phyloP scores from a whole-genome alignment of 306 rosid genomes.

The Gynostemma pentaphyllum region DNA sequence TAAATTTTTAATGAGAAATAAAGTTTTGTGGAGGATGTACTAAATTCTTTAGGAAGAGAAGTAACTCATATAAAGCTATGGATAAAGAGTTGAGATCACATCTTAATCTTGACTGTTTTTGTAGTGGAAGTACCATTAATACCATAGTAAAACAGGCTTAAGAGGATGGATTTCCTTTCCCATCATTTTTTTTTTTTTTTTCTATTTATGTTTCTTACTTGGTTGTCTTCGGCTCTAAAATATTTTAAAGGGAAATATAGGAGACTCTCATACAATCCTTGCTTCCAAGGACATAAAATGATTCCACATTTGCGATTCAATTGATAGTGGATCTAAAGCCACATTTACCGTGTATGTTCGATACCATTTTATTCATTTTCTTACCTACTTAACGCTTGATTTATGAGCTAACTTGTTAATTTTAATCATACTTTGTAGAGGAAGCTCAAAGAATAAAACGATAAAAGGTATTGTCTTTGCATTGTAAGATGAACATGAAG shows the following conservation, averaged over 20 bases:
- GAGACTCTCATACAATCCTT: too few relatives aligned
- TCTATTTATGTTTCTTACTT: constrained; percentile 17
- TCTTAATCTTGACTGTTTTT: constrained; percentile 77
- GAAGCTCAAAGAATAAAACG: constrained; percentile 84
- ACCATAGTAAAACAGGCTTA: constrained; percentile 69
- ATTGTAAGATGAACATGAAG: constrained; percentile 87
- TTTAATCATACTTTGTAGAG: constrained; percentile 34
- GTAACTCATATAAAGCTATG: constrained; percentile 78
- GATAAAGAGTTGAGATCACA: constrained; percentile 82
- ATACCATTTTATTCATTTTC: too few relatives aligned
- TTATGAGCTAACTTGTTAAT: too few relatives aligned
- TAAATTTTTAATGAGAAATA: too few relatives aligned
- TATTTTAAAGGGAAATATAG: constrained; percentile 62
- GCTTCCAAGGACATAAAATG: constrained; percentile 46
- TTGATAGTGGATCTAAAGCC: constrained; percentile 82
- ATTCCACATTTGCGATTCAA: constrained; percentile 61
- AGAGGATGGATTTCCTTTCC: constrained; percentile 4
- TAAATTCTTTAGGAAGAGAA: constrained; percentile 57
- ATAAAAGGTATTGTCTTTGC: constrained; percentile 92
- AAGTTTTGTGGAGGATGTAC: constrained; percentile 49
- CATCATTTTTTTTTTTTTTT: constrained; percentile 7
- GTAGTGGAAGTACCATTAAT: constrained; percentile 84
- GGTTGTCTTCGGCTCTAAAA: constrained; percentile 54
- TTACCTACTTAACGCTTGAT: too few relatives aligned
- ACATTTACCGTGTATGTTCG: constrained; percentile 65